Base-by-base conservation (phyloP, 345 rosid species). In the Boechera stricta region DNA sequence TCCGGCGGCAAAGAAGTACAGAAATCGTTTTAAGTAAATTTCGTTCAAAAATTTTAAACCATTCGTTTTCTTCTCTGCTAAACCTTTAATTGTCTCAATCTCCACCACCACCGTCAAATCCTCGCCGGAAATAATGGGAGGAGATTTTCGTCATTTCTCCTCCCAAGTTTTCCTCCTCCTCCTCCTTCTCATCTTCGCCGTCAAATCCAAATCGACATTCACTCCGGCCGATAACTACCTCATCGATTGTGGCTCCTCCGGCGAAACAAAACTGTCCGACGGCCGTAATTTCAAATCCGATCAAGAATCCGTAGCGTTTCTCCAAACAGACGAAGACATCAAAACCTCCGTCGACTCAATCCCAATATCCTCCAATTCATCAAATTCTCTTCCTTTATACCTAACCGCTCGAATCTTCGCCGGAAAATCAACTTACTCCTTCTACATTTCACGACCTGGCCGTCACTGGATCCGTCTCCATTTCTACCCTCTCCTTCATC, bases 381-480 rank as follows among this genome's bases (percentile, higher is more conserved):
- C 69, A 4, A 71, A 58, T 6, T 49, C 67, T 1, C 81, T 85
- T 16, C 86, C 81, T 18, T 18, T 94, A 24, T 89, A 71, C 69
- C 73, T 21, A 6, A 77, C 83, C 1, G 90, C 85, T 0, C 73
- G 97, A 59, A 85, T 94, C 41, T 89, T 94, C 68, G 42, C 79
- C 10, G 74, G 68, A 0, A 83, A 76, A 26, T 82, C 95, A 0
- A 80, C 47, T 4, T 90, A 87, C 71, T 78, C 83, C 1, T 82
- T 94, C 66, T 76, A 38, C 66, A 69, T 90, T 29, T 73, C 89
- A 24, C 81, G 77, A 4, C 85, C 83, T 0, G 97, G 97, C 0
- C 77, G 84, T 61, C 97, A 91, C 73, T 91, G 93, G 97, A 67
- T 94, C 73, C 94, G 91, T 10, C 94, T 94, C 75, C 84, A 94